Evolutionary conservation across 371 early-diverging fungal species (phyloP).

Genomic region (Coemansia linderi): DNA sequence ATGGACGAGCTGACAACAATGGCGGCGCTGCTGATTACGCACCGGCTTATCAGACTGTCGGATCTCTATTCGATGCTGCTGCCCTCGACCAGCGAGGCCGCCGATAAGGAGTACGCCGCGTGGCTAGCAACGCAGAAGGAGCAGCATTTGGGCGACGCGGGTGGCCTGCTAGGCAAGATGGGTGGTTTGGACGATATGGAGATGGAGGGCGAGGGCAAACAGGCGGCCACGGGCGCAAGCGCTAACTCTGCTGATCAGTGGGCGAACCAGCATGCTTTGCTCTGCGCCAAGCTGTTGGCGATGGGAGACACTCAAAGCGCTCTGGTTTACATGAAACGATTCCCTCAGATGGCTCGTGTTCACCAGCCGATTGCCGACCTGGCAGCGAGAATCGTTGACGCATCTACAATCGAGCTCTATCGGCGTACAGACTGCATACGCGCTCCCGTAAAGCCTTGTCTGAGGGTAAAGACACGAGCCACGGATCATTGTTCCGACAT

Average conservation of each 20-base stretch:
- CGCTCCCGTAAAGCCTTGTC: constrained; percentile 17
- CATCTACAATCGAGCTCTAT: constrained; percentile 21
- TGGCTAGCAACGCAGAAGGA: constrained; percentile 35
- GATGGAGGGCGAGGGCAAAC: constrained; percentile 17
- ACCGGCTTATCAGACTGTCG: constrained; percentile 67
- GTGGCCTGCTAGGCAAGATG: constrained; percentile 57
- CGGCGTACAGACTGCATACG: constrained; percentile 34
- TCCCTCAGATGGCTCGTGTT: constrained; percentile 31
- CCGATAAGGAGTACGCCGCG: constrained; percentile 56
- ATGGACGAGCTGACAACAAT: constrained; percentile 56
- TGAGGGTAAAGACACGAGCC: background rate
- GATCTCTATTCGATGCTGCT: constrained; percentile 75
- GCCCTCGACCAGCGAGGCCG: constrained; percentile 48
- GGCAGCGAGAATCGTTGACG: constrained; percentile 33
- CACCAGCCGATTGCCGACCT: constrained; percentile 45
- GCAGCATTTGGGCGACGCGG: constrained; percentile 26
- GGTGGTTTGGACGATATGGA: constrained; percentile 43
- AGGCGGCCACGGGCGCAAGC: background rate
- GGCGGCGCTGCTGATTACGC: constrained; percentile 70
- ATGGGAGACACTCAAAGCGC: constrained; percentile 42
- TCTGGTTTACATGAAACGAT: constrained; percentile 37
- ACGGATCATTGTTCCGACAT: background rate
- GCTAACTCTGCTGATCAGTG: constrained; percentile 12
- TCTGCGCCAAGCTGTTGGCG: constrained; percentile 43
- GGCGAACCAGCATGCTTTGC: constrained; percentile 45